phyloP scores from a whole-genome alignment of 2,329 filamentous ascomycete species.

The Westerdykella sp. region DNA sequence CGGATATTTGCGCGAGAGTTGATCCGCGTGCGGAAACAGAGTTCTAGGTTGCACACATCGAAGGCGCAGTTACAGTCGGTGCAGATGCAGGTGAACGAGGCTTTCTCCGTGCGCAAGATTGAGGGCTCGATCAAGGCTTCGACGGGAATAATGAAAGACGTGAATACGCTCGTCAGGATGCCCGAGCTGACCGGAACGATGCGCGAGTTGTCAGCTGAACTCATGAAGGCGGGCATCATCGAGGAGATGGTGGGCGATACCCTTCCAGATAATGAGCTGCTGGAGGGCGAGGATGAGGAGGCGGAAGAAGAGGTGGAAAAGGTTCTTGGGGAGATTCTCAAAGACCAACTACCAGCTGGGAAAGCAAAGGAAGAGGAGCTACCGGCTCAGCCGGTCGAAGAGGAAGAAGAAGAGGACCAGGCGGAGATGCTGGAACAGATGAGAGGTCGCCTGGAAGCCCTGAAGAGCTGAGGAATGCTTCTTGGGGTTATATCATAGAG shows the following conservation, averaged over 20 bases:
- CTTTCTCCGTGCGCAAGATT: constrained; percentile 91
- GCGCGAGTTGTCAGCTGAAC: constrained; percentile 76
- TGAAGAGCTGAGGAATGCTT: constrained; percentile 64
- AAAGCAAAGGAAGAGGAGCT: constrained; percentile 50
- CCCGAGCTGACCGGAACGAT: constrained; percentile 86
- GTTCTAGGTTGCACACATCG: constrained; percentile 68
- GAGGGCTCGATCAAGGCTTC: constrained; percentile 82
- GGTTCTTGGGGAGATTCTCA: constrained; percentile 83
- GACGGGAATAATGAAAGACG: constrained; percentile 94
- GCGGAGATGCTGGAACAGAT: constrained; percentile 92
- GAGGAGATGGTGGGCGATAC: constrained; percentile 94
- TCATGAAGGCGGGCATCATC: constrained; percentile 92
- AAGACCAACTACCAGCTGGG: constrained; percentile 68
- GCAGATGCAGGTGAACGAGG: constrained; percentile 96
- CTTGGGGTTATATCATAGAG: no score
- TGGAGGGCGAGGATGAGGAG: constrained; percentile 68
- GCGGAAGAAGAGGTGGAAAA: constrained; percentile 76
- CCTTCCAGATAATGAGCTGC: constrained; percentile 62
- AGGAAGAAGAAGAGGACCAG: constrained; percentile 79
- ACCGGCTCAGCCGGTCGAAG: constrained; percentile 48
- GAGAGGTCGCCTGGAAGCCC: constrained; percentile 80
- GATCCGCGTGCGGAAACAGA: constrained; percentile 72
- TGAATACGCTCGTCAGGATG: constrained; percentile 76
- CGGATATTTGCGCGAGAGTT: constrained; percentile 86
- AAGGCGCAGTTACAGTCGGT: constrained; percentile 91